Evolutionary conservation across 2,329 filamentous ascomycete species (phyloP).

Genomic region (Pseudopithomyces maydicus): DNA sequence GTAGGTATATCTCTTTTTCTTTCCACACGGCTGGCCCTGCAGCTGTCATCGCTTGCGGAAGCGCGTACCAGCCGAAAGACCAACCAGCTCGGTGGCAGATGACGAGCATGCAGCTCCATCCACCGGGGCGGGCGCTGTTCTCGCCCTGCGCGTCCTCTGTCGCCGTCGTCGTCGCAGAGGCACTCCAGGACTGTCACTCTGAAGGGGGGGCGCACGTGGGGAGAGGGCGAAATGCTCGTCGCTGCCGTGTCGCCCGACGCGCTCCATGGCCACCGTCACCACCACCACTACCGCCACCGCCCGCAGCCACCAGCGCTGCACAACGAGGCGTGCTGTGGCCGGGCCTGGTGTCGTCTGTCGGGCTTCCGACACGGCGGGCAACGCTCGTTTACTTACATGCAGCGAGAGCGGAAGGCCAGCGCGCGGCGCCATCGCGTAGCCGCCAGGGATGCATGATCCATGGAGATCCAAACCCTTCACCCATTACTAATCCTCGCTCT

Average conservation of each 20-base stretch:
- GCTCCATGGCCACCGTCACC: too few species aligned
- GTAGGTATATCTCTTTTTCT: constrained; percentile 16
- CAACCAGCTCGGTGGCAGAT: constrained; percentile 10
- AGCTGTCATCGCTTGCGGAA: constrained; percentile 25
- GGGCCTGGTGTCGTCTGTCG: too few species aligned
- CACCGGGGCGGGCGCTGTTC: constrained; percentile 9
- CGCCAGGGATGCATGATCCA: constrained; percentile 9
- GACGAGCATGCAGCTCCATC: constrained; percentile 11
- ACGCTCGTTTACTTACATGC: background rate
- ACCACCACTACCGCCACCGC: too few species aligned
- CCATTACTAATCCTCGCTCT: constrained; percentile 18
- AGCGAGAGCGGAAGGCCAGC: constrained; percentile 13
- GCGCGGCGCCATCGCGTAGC: constrained; percentile 12
- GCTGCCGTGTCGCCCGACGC: constrained; percentile 11
- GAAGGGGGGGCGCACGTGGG: constrained; percentile 7
- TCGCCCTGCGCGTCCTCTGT: constrained; percentile 3
- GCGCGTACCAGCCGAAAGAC: constrained; percentile 11
- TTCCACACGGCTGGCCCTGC: constrained; percentile 10
- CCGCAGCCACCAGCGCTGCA: constrained; percentile 11
- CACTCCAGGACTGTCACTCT: too few species aligned
- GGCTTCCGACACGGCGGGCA: constrained; percentile 8
- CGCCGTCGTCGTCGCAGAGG: background rate
- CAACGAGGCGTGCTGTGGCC: background rate
- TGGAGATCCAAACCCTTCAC: background rate
- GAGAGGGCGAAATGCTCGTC: constrained; percentile 6